Evolutionary conservation across 2,329 filamentous ascomycete species (phyloP).

Genomic region (Epicoccum nigrum): DNA sequence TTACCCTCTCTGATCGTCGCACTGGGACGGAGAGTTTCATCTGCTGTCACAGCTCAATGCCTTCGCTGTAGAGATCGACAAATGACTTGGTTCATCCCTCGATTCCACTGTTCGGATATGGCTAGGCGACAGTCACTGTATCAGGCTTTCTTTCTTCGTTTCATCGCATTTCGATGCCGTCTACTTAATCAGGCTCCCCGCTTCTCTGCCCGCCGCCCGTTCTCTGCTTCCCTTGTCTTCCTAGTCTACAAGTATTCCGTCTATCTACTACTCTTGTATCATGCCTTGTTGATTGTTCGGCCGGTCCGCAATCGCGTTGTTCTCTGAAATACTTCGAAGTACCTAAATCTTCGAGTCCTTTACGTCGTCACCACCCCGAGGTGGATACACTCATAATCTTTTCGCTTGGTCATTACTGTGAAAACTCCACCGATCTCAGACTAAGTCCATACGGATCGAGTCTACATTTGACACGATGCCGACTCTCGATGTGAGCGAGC

Average conservation of each 20-base stretch:
- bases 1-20: not conserved
- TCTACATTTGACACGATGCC: conserved; percentile 45
- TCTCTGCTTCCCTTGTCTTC: not conserved
- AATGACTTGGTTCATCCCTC: conserved; percentile 4
- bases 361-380: not conserved
- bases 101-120: conserved; percentile 1
- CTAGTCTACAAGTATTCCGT: not conserved
- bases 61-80: not conserved
- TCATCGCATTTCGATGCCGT: not conserved
- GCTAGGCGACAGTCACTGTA: conserved; percentile 1
- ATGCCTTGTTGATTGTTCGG: conserved; percentile 1
- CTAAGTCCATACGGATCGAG: not conserved
- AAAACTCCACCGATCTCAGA: not conserved
- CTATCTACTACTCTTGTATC: not conserved
- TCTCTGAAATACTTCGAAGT: not conserved
- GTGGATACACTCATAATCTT: not conserved
- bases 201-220: not conserved
- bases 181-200: conserved; percentile 2
- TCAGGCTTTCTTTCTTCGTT: conserved; percentile 2
- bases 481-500: conserved; percentile 57
- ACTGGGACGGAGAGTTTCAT: not conserved
- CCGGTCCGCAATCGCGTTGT: not conserved
- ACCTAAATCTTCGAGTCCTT: not conserved
- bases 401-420: not conserved
- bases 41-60: conserved; percentile 3